A percentile compares a stretch with the other conserved stretches of the same genome.
Conservation (phyloP, 768 basidiomycete genomes). For the Coprinopsis sp. region DNA sequence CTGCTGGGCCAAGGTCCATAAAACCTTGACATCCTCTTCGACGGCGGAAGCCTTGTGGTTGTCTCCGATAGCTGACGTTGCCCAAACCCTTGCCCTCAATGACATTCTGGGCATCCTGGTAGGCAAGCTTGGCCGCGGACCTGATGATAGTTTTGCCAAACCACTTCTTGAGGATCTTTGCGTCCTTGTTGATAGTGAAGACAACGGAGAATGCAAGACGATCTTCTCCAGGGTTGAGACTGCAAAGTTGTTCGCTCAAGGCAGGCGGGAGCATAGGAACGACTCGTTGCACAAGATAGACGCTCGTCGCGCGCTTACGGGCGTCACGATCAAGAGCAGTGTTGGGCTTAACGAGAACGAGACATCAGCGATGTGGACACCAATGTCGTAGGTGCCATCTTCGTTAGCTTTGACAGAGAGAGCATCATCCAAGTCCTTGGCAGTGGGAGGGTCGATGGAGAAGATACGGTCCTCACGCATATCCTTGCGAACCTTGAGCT, state of each 20-base stretch:
- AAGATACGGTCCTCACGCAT: conserved; percentile 81
- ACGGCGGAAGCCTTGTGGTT: conserved; percentile 60
- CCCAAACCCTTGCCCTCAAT: conserved; percentile 69
- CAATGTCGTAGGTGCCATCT: conserved; percentile 89
- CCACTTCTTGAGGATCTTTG: conserved; percentile 80
- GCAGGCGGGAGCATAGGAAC: conserved; percentile 96
- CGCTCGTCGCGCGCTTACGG: conserved; percentile 93
- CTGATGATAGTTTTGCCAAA: conserved; percentile 91
- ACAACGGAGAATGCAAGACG: conserved; percentile 87
- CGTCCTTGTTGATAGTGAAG: conserved; percentile 83
- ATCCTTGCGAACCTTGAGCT: conserved; percentile 85
- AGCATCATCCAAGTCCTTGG: conserved; percentile 94
- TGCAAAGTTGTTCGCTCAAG: conserved; percentile 91
- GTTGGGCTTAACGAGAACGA: conserved; percentile 90
- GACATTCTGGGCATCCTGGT: conserved; percentile 74
- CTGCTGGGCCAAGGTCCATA: conserved; percentile 68
- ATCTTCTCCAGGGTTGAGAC: conserved; percentile 82
- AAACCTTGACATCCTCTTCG: conserved; percentile 67
- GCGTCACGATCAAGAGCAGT: conserved; percentile 98
- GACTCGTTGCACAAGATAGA: conserved; percentile 92
- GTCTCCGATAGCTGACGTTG: conserved; percentile 44
- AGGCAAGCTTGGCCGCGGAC: conserved; percentile 86
- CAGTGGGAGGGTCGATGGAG: conserved; percentile 86
- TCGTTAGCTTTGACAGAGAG: conserved; percentile 85
- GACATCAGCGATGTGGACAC: conserved; percentile 95